Evolutionary conservation across 495 filamentous ascomycete species (phyloP).

Genomic region (Xylaria sp.): DNA sequence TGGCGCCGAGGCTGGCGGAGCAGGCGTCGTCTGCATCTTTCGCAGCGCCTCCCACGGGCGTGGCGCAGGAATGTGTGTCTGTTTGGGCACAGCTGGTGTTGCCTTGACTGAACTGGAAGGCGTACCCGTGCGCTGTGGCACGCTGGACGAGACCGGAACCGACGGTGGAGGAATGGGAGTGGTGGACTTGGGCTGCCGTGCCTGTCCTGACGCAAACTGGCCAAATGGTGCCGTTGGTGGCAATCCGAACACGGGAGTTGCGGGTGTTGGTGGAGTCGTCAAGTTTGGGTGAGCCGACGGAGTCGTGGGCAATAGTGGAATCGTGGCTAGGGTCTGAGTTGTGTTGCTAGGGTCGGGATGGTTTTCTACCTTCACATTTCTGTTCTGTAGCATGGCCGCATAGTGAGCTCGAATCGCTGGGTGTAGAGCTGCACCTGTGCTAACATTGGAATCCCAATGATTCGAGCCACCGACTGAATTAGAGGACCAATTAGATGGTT

Average conservation of each 20-base stretch:
- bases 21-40: slow-evolving; percentile 31
- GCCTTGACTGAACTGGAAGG: slow-evolving; percentile 19
- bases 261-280: background rate
- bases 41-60: slow-evolving; percentile 42
- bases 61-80: slow-evolving; percentile 39
- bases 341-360: slow-evolving; percentile 21
- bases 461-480: slow-evolving; percentile 27
- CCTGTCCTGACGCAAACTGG: slow-evolving; percentile 4
- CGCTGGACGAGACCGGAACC: slow-evolving; percentile 6
- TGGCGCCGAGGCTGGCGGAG: slow-evolving; percentile 12
- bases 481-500: slow-evolving; percentile 7
- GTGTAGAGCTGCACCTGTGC: slow-evolving; percentile 44
- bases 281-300: slow-evolving; percentile 12
- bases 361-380: slow-evolving; percentile 33
- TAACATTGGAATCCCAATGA: slow-evolving; percentile 33
- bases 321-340: background rate
- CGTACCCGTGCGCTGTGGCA: slow-evolving; percentile 19
- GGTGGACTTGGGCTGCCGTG: slow-evolving; percentile 9
- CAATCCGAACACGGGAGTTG: background rate
- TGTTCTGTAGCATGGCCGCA: slow-evolving; percentile 41
- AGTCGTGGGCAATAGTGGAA: slow-evolving; percentile 4
- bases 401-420: slow-evolving; percentile 56
- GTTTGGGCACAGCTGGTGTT: slow-evolving; percentile 19
- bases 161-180: slow-evolving; percentile 22
- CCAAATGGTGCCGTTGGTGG: background rate